Evolutionary conservation across 2,329 filamentous ascomycete species (phyloP).

Genomic region (Ophiostoma sp.): DNA sequence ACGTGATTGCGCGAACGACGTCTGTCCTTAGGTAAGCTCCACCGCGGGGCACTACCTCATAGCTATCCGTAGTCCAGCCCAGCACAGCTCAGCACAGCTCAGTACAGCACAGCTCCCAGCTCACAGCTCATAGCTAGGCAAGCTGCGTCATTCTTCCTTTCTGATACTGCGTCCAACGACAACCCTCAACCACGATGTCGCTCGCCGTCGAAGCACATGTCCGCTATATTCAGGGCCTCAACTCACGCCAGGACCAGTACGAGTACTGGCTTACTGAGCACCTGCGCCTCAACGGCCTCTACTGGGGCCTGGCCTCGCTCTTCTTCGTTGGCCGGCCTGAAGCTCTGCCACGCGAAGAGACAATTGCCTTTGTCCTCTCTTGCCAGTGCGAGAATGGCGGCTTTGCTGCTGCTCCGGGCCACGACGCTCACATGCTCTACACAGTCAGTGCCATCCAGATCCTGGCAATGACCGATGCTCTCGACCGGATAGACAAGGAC

Average conservation of each 20-base stretch:
- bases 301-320: constrained; percentile 89
- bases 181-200: background rate
- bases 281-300: constrained; percentile 87
- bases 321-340: constrained; percentile 78
- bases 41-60: constrained; percentile 6
- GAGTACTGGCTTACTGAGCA: constrained; percentile 99
- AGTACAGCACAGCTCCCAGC: too few relatives aligned
- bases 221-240: constrained; percentile 85
- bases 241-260: constrained; percentile 86
- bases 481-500: constrained; percentile 63
- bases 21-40: background rate
- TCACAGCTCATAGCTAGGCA: background rate
- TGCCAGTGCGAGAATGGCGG: constrained; percentile 85
- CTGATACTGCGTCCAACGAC: background rate
- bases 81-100: too few relatives aligned
- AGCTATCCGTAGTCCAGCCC: background rate
- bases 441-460: constrained; percentile 95
- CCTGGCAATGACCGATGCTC: constrained; percentile 75
- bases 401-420: constrained; percentile 87
- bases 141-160: background rate
- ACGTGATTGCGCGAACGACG: constrained; percentile 11
- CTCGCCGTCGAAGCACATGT: constrained; percentile 56
- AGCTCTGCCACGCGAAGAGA: constrained; percentile 70
- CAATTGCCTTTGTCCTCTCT: constrained; percentile 91
- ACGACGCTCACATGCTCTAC: constrained; percentile 94